Conservation (phyloP, 805 yeast species). For the Candida boleticola region DNA sequence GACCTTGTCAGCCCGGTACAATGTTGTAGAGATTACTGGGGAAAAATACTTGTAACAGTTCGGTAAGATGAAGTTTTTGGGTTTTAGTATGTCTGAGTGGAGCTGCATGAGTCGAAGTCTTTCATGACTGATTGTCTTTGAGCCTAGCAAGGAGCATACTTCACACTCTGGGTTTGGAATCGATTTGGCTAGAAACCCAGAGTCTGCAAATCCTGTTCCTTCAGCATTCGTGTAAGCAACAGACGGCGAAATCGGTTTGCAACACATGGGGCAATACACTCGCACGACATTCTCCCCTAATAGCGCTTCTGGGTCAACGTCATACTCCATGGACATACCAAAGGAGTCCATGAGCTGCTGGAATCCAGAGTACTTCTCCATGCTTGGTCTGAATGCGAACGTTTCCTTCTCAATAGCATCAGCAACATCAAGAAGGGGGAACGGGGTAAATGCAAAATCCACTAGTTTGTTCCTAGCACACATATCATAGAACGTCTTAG, state of each 20-base stretch:
- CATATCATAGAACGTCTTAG: constrained; percentile 13
- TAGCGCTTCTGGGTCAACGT: background rate
- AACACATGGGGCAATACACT: constrained; percentile 16
- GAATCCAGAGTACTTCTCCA: background rate
- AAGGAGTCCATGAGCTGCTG: background rate
- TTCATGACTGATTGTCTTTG: constrained; percentile 15
- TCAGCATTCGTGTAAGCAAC: constrained; percentile 8
- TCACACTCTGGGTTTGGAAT: constrained; percentile 9
- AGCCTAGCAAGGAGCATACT: constrained; percentile 9
- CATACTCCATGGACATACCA: constrained; percentile 1
- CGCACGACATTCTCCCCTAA: constrained; percentile 5
- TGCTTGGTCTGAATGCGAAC: constrained; percentile 7
- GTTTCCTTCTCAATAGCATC: constrained; percentile 10
- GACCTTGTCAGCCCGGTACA: background rate
- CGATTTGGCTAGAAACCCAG: constrained; percentile 2
- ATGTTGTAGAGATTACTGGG: constrained; percentile 5
- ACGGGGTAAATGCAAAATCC: constrained; percentile 11
- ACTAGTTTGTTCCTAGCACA: constrained; percentile 11
- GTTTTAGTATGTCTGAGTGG: constrained; percentile 11
- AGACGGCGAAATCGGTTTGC: background rate
- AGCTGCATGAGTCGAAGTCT: constrained; percentile 19
- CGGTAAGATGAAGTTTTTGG: constrained; percentile 4
- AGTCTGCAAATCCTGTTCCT: constrained; percentile 10
- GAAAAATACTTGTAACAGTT: constrained; percentile 11
- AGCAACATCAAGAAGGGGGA: constrained; percentile 8